Evolutionary conservation across 2,329 filamentous ascomycete genomes (phyloP).

Genomic region (Clarireedia monteithiana): DNA sequence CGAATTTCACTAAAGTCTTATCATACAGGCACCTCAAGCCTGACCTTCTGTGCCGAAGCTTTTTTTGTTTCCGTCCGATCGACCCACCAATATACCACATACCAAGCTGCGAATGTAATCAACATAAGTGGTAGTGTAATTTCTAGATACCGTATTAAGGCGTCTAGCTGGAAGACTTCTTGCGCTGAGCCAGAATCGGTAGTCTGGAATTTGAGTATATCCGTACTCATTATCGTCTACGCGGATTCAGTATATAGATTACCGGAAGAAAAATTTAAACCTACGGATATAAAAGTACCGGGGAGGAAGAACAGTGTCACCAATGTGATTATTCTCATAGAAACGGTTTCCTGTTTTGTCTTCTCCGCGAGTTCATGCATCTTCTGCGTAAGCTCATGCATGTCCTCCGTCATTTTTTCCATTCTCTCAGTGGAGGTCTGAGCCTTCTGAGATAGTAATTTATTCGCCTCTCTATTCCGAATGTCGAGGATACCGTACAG

Average conservation of each 20-base stretch:
- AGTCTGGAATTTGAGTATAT: conserved; percentile 28
- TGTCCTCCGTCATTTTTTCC: conserved; percentile 1
- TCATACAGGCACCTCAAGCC: not conserved
- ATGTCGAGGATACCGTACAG: conserved; percentile 32
- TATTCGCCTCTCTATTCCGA: conserved; percentile 28
- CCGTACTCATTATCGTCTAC: conserved; percentile 36
- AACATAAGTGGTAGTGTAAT: conserved; percentile 31
- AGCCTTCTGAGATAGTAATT: conserved; percentile 21
- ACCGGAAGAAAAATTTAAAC: conserved; percentile 6
- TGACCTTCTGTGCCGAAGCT: not conserved
- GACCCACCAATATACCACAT: conserved; percentile 27
- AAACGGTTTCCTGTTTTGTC: conserved; percentile 33
- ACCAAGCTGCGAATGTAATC: conserved; percentile 30
- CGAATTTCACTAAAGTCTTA: not conserved
- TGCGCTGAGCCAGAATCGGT: not conserved
- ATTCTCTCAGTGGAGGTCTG: conserved; percentile 14
- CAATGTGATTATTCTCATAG: conserved; percentile 35
- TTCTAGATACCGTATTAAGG: conserved; percentile 29
- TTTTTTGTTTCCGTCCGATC: conserved; percentile 10
- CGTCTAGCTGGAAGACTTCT: conserved; percentile 18
- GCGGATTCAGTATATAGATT: not conserved
- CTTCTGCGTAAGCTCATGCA: conserved; percentile 22
- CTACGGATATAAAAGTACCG: conserved; percentile 36
- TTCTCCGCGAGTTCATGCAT: conserved; percentile 31
- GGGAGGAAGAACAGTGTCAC: conserved; percentile 37